These are phyloP conservation scores for Colletotrichum shisoi DNA, from an alignment of 2,329 filamentous ascomycete genomes.

Conservation along the genomic window DNA sequence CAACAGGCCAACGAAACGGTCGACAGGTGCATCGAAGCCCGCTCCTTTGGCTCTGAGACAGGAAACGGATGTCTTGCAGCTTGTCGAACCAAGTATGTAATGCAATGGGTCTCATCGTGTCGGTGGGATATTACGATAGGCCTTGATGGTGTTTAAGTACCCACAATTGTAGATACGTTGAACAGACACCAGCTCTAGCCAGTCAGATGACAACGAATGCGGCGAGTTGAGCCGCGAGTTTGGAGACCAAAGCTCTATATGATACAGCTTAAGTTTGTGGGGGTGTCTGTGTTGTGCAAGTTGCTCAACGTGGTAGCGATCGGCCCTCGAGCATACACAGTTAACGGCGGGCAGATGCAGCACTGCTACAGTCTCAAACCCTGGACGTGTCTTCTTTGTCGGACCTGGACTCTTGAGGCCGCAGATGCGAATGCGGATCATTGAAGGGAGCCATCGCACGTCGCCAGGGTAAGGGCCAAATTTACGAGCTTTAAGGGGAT, in stretches of 20 bases:
- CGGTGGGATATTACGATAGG: slow-evolving; percentile 33
- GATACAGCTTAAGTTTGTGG: slow-evolving; percentile 29
- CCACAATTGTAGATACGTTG: slow-evolving; percentile 20
- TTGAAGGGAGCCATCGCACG: slow-evolving; percentile 23
- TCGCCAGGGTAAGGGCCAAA: slow-evolving; percentile 8
- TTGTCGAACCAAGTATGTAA: slow-evolving; percentile 22
- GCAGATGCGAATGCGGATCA: slow-evolving; percentile 11
- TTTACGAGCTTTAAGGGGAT: slow-evolving; percentile 17
- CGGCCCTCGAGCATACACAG: slow-evolving; percentile 21
- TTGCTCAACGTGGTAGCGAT: slow-evolving; percentile 25
- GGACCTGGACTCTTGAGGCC: slow-evolving; percentile 11
- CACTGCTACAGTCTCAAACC: slow-evolving; percentile 33
- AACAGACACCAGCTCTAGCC: not conserved
- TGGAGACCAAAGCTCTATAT: slow-evolving; percentile 24
- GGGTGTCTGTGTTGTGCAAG: slow-evolving; percentile 35
- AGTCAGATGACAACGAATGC: not conserved
- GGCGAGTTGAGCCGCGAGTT: slow-evolving; percentile 9
- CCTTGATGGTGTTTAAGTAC: slow-evolving; percentile 10
- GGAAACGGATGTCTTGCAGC: slow-evolving; percentile 2
- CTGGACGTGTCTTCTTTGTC: slow-evolving; percentile 12
- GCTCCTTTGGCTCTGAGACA: slow-evolving; percentile 15
- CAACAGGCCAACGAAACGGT: slow-evolving; percentile 9
- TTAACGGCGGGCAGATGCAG: slow-evolving; percentile 34
- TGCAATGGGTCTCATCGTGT: slow-evolving; percentile 15
- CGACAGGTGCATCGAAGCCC: slow-evolving; percentile 9